Conservation (phyloP, 2,329 filamentous ascomycete species). For the Didymella segeticola region DNA sequence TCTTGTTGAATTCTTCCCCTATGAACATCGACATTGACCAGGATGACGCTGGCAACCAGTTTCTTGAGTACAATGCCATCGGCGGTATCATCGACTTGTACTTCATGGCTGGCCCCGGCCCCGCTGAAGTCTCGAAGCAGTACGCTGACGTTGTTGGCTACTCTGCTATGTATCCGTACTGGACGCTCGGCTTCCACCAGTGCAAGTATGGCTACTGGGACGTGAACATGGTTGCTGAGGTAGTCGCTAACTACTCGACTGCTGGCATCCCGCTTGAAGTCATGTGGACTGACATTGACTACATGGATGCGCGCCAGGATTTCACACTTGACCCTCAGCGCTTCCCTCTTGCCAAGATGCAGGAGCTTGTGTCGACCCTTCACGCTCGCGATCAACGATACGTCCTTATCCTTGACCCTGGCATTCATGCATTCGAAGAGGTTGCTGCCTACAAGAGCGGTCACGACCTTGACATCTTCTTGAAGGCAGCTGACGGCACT, state of each 20-base stretch:
- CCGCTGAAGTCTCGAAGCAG: slow-evolving; percentile 56
- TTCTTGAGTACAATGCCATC: slow-evolving; percentile 79
- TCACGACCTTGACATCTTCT: slow-evolving; percentile 62
- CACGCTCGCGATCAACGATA: slow-evolving; percentile 73
- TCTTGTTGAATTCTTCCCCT: slow-evolving; percentile 42
- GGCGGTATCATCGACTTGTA: slow-evolving; percentile 76
- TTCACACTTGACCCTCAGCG: slow-evolving; percentile 71
- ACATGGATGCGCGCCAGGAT: slow-evolving; percentile 66
- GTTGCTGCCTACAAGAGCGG: slow-evolving; percentile 65
- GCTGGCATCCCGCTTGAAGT: slow-evolving; percentile 73
- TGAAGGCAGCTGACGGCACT: slow-evolving; percentile 62
- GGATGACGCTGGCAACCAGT: slow-evolving; percentile 66
- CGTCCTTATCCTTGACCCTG: slow-evolving; percentile 79
- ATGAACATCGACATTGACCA: slow-evolving; percentile 79
- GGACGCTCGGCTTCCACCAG: slow-evolving; percentile 61
- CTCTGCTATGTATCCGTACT: slow-evolving; percentile 60
- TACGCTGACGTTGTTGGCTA: slow-evolving; percentile 59
- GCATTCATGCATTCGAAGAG: slow-evolving; percentile 60
- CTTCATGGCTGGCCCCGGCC: slow-evolving; percentile 58
- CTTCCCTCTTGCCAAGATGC: slow-evolving; percentile 68
- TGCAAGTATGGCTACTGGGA: slow-evolving; percentile 63
- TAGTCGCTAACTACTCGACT: slow-evolving; percentile 70
- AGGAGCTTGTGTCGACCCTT: slow-evolving; percentile 69
- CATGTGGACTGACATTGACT: slow-evolving; percentile 78
- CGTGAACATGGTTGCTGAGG: slow-evolving; percentile 69